Evolutionary conservation across 345 rosid species (phyloP).

Genomic region (Rhizophora mangle): DNA sequence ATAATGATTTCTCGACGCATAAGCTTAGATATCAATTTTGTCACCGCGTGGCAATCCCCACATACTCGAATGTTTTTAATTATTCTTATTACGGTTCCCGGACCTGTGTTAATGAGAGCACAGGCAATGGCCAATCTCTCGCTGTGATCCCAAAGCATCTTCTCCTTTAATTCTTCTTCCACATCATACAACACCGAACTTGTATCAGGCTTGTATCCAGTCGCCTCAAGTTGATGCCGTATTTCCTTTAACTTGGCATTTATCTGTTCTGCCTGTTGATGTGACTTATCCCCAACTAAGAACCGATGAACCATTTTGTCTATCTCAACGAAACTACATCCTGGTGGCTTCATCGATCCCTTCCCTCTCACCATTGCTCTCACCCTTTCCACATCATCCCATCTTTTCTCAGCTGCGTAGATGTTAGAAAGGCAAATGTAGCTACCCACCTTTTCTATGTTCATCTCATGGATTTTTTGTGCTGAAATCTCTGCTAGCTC

Average conservation of each 20-base stretch:
- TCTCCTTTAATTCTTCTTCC: constrained; percentile 24
- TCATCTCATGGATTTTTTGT: constrained; percentile 12
- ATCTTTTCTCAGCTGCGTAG: constrained; percentile 27
- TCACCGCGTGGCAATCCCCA: constrained; percentile 22
- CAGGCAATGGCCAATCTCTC: constrained; percentile 27
- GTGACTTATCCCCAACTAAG: constrained; percentile 25
- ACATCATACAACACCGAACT: constrained; percentile 21
- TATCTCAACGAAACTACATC: constrained; percentile 27
- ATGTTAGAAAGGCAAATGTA: constrained; percentile 29
- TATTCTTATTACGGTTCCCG: constrained; percentile 22
- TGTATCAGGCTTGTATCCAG: constrained; percentile 21
- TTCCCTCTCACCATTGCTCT: constrained; percentile 21
- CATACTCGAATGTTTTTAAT: constrained; percentile 17
- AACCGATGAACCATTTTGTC: constrained; percentile 18
- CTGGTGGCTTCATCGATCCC: constrained; percentile 20
- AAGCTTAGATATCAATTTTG: constrained; percentile 23
- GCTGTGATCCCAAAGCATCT: constrained; percentile 21
- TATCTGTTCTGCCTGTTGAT: constrained; percentile 14
- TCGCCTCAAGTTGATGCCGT: constrained; percentile 11
- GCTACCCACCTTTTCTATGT: constrained; percentile 19
- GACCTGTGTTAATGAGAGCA: constrained; percentile 19
- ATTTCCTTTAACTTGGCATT: constrained; percentile 20
- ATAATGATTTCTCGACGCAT: constrained; percentile 18
- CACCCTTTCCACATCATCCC: constrained; percentile 27
- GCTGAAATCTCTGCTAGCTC: constrained; percentile 26